Percentiles rank a stretch among this genome's conserved stretches.
Evolutionary conservation across 129 eudicot genomes (phyloP).

Genomic region (Pittosporum tobira): DNA sequence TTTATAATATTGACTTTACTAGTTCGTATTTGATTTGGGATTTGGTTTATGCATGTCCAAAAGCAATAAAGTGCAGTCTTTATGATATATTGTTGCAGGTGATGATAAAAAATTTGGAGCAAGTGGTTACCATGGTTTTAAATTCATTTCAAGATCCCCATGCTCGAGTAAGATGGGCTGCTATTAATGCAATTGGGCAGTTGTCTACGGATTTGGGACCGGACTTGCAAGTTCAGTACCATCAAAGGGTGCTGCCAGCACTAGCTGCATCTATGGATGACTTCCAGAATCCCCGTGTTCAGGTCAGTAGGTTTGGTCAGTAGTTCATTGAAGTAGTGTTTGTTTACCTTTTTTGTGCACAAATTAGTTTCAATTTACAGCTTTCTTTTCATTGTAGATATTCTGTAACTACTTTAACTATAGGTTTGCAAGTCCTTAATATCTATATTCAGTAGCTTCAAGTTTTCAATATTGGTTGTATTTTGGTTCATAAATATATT

Average conservation of each 20-base stretch:
- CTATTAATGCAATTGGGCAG: slow-evolving; percentile 99
- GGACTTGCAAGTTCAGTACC: slow-evolving; percentile 91
- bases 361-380: no score
- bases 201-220: slow-evolving; percentile 97
- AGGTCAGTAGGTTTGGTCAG: slow-evolving; percentile 35
- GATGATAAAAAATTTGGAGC: slow-evolving; percentile 89
- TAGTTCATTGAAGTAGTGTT: not conserved
- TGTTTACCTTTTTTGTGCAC: not conserved
- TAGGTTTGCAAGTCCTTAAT: not conserved
- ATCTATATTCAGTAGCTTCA: not conserved
- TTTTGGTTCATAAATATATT: not conserved
- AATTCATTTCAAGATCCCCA: slow-evolving; percentile 92
- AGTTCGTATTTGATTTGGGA: not conserved
- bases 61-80: not conserved
- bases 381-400: not conserved
- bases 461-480: not conserved
- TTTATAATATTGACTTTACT: not conserved
- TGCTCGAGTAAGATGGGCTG: slow-evolving; percentile 98
- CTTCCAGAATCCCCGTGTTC: slow-evolving; percentile 84
- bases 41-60: not conserved
- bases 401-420: not conserved
- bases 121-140: slow-evolving; percentile 85
- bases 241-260: slow-evolving; percentile 77
- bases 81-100: slow-evolving; percentile 42
- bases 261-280: slow-evolving; percentile 94